These are phyloP conservation scores for Penicillium coffeae DNA, from an alignment of 495 filamentous ascomycete species.

Conservation along the genomic window DNA sequence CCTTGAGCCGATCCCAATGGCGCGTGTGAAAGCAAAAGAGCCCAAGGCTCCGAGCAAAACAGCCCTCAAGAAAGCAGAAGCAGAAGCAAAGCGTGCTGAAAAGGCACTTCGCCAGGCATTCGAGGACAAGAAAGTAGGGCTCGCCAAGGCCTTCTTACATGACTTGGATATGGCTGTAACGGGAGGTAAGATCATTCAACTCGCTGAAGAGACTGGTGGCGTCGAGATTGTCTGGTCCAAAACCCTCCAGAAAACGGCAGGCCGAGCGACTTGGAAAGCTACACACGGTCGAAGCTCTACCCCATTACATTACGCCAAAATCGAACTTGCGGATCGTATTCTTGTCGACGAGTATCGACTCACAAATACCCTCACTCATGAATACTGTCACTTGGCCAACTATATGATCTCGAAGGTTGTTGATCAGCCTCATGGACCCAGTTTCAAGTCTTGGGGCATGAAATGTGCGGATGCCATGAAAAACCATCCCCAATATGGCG, in stretches of 20 bases:
- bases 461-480: slow-evolving; percentile 44
- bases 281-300: slow-evolving; percentile 5
- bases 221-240: slow-evolving; percentile 79
- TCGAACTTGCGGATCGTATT: slow-evolving; percentile 86
- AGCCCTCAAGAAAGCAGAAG: slow-evolving; percentile 41
- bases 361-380: slow-evolving; percentile 84
- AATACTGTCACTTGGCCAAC: slow-evolving; percentile 90
- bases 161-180: slow-evolving; percentile 71
- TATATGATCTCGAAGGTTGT: slow-evolving; percentile 71
- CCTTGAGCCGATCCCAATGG: slow-evolving; percentile 10
- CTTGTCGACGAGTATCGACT: slow-evolving; percentile 74
- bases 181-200: slow-evolving; percentile 52
- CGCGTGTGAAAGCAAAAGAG: slow-evolving; percentile 10
- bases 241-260: slow-evolving; percentile 81
- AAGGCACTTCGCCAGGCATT: slow-evolving; percentile 58
- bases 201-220: slow-evolving; percentile 67
- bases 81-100: slow-evolving; percentile 40
- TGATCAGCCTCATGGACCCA: slow-evolving; percentile 71
- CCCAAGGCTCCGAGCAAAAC: slow-evolving; percentile 41
- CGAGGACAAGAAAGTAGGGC: slow-evolving; percentile 55
- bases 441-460: slow-evolving; percentile 71
- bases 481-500: slow-evolving; percentile 40
- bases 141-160: slow-evolving; percentile 66
- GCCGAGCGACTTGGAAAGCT: slow-evolving; percentile 76
- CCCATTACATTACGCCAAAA: slow-evolving; percentile 59